phyloP scores from a whole-genome alignment of 169 alveolate genomes.

The Cryptosporidium tyzzeri region DNA sequence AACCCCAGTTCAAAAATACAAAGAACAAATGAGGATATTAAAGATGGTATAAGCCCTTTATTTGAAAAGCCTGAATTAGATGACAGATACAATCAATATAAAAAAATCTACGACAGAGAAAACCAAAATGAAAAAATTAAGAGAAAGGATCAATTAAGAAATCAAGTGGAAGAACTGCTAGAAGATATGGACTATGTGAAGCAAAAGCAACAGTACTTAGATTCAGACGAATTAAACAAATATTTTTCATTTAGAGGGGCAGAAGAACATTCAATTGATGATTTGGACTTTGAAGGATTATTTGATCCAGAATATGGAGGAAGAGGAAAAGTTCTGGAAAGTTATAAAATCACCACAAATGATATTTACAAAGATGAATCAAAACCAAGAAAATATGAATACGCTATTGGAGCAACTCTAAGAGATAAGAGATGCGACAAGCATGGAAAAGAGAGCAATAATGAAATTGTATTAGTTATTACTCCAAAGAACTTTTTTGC shows the following conservation, averaged over 20 bases:
- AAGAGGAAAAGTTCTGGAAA: not conserved
- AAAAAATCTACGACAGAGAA: not conserved
- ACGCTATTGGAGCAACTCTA: conserved; percentile 41
- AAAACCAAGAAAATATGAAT: conserved; percentile 11
- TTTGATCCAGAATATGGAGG: conserved; percentile 4
- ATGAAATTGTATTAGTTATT: conserved; percentile 36
- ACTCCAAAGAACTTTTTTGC: conserved; percentile 71
- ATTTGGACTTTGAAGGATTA: conserved; percentile 39
- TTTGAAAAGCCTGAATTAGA: not conserved
- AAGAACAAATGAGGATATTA: not conserved
- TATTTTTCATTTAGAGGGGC: conserved; percentile 60
- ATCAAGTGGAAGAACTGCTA: not conserved
- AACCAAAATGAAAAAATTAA: not conserved
- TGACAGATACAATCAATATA: not conserved
- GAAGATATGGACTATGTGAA: not conserved
- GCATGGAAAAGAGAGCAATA: not conserved
- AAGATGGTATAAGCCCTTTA: not conserved
- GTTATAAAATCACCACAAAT: not conserved
- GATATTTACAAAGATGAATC: conserved; percentile 11
- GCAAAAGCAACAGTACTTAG: not conserved
- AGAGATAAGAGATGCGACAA: conserved; percentile 7
- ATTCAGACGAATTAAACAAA: not conserved
- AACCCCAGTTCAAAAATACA: not conserved
- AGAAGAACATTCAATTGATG: conserved; percentile 48
- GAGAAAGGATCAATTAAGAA: not conserved